Evolutionary conservation across 306 rosid species (phyloP), one percentile per base, ranked within the genome.

Genomic region (Malus orientalis): DNA sequence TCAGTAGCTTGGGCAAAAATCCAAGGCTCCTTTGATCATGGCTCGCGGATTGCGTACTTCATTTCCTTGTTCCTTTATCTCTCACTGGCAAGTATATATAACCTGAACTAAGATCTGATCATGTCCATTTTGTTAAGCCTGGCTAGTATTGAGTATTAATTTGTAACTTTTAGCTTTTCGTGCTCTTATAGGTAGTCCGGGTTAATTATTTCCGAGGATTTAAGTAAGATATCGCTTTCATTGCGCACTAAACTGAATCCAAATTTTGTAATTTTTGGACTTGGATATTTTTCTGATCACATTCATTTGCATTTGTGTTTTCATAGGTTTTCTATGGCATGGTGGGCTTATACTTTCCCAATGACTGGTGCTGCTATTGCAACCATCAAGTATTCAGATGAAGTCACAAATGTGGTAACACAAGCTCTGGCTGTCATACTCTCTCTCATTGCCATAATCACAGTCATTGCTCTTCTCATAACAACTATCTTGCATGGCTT

Each of bases 281-380:
- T 53, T 53, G 58, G 16, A 53, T 53, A 53, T 53, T 53, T 5
- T 53, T 53, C 58, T 19, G 18, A 16, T 19, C 4, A 25, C 62
- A 79, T 70, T 80, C 16, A n/a, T 83, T 59, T 70, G 63, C 74
- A 44, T 81, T 38, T 49, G 63, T 70, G 63, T 75, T 40, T 81
- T 40, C 42, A 36, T 78, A 95, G 99, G 82, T 95, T 95, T 71
- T 95, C 99, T 0, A 81, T 95, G 71, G 83, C 99, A 27, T 92
- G 99, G 99, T 95, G 99, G 99, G 99, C 99, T 15, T 92, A 95
- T 74, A 95, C 99, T 11, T 95, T 95, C 80, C 99, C 99, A 64
- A 95, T 95, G 99, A 90, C 99, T 19, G 96, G 93, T 53, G 97
- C 99, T 76, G 99, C 99, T 66, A 85, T 90, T 76, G 97, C 97